Evolutionary conservation across 768 basidiomycete species (phyloP), one percentile per base, ranked within the genome.

Genomic region (Trichaptum fuscoviolaceum): DNA sequence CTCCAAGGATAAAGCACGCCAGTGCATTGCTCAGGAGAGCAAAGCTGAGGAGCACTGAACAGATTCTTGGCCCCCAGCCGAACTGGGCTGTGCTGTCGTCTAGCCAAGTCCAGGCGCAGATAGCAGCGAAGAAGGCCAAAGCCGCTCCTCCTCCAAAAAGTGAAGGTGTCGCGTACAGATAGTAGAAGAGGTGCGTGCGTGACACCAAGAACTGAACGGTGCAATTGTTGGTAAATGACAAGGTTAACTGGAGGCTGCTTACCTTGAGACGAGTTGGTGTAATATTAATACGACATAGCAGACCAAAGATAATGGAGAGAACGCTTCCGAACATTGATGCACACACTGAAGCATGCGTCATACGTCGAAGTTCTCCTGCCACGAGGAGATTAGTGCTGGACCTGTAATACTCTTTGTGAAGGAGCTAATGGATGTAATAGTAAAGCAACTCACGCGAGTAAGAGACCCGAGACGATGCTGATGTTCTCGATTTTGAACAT

Each of bases 231-330:
- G 10, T 52, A 12, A 12, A 20, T 12, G 42, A 5, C 12, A 20
- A 52, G 42, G 2, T 12, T 15, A 3, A 52, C 2, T 52, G 2
- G 6, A 52, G 12, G 15, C 15, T 52, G 3, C 42, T 52, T 12
- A 52, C 42, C 20, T 52, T 12, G 12, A 52, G 42, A 52, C 42
- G 42, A 52, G 42, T 52, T 52, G 42, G 42, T 12, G 42, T 52
- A 3, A 52, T 52, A 20, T 52, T 52, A 52, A 52, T 52, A 3
- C 42, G 42, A 52, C 42, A 52, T 52, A 52, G 20, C 42, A 52
- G 42, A 52, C 42, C 42, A 52, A 52, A 52, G 42, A 52, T 52
- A 52, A 52, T 52, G 42, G 42, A 52, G 42, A 52, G 42, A 52
- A 52, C 42, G 20, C 42, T 52, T 52, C 42, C 42, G 20, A 52